Conservation (phyloP, 139 green algal species). For the Chlorella sp. region DNA sequence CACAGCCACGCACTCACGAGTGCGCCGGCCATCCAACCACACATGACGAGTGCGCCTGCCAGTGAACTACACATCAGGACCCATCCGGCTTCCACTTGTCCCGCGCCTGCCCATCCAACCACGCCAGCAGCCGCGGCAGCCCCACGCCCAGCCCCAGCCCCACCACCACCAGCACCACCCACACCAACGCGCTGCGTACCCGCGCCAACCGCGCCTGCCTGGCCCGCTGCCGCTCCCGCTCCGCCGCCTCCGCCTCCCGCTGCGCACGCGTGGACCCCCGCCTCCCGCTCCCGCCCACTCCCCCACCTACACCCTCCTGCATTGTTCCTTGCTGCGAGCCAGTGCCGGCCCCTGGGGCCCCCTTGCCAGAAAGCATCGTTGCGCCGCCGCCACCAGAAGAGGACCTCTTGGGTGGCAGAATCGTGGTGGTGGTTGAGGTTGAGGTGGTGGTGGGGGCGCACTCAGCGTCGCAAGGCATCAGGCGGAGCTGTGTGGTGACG, state of each 20-base stretch:
- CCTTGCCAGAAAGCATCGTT: too few relatives aligned
- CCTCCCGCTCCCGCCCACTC: neutral
- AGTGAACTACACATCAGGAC: too few relatives aligned
- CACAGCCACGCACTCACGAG: too few relatives aligned
- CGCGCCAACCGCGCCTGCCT: neutral
- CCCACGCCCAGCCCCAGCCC: neutral
- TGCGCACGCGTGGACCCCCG: neutral
- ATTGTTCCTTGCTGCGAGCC: too few relatives aligned
- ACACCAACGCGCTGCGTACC: neutral
- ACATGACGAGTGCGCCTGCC: too few relatives aligned
- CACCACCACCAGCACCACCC: neutral
- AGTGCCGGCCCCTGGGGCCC: too few relatives aligned
- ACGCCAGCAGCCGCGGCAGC: neutral
- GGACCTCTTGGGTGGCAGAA: too few relatives aligned
- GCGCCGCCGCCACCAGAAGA: too few relatives aligned
- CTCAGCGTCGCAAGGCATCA: neutral
- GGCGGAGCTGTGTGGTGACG: neutral
- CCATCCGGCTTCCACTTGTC: too few relatives aligned
- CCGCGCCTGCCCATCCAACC: too few relatives aligned
- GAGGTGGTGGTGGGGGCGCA: neutral
- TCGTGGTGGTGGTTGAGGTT: too few relatives aligned
- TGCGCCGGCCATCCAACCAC: too few relatives aligned
- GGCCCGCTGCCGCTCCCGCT: neutral
- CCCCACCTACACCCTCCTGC: neutral
- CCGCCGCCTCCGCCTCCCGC: neutral